Conservation (phyloP, 768 basidiomycete species). For the Glaciozyma antarctica region DNA sequence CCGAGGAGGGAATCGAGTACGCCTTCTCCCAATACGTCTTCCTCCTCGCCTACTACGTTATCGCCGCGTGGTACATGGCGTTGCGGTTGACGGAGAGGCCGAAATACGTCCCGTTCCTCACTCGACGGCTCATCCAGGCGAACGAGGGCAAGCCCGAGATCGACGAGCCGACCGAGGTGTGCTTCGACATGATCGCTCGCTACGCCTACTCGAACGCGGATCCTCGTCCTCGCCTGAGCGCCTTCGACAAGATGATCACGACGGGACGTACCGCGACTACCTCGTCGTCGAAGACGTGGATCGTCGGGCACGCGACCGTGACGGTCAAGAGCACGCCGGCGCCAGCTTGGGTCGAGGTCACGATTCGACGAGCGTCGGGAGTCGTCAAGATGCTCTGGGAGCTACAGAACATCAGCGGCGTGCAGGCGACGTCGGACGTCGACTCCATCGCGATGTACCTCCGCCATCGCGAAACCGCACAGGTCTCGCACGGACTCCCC, state of each 20-base stretch:
- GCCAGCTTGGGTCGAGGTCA: conserved; percentile 79
- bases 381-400: conserved; percentile 73
- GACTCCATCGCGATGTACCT: conserved; percentile 29
- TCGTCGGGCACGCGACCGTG: conserved; percentile 71
- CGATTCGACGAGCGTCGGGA: conserved; percentile 78
- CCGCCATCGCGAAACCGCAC: conserved; percentile 22
- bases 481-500: conserved; percentile 2
- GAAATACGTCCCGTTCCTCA: conserved; percentile 72
- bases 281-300: conserved; percentile 48
- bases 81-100: conserved; percentile 72
- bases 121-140: conserved; percentile 71
- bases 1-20: conserved; percentile 53
- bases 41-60: conserved; percentile 39
- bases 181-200: conserved; percentile 92
- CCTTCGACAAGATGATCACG: conserved; percentile 70
- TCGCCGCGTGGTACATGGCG: conserved; percentile 91
- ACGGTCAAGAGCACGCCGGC: conserved; percentile 65
- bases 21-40: conserved; percentile 43
- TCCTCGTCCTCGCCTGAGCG: conserved; percentile 71
- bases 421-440: conserved; percentile 41
- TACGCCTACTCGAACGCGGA: conserved; percentile 92
- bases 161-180: conserved; percentile 88
- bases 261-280: conserved; percentile 37
- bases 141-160: conserved; percentile 63
- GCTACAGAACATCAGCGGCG: conserved; percentile 77